Percentiles rank a stretch among this genome's conserved stretches.
phyloP scores from a whole-genome alignment of 176 grass and related monocot species.

The Urochloa ruziziensis region DNA sequence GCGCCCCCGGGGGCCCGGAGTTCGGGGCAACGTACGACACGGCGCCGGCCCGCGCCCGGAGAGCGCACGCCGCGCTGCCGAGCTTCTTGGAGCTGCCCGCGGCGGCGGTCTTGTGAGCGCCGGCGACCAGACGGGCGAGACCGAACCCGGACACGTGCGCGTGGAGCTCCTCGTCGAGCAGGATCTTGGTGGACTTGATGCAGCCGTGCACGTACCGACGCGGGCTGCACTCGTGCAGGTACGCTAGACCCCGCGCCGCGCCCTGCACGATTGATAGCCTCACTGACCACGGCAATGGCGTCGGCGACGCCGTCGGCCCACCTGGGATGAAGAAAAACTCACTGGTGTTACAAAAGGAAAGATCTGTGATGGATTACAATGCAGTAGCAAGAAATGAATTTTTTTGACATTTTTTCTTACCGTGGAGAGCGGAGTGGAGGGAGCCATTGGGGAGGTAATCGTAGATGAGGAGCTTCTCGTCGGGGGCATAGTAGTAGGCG shows the following conservation, averaged over 20 bases:
- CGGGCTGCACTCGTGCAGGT: slow-evolving; percentile 88
- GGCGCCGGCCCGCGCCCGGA: slow-evolving; percentile 29
- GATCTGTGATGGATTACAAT: not conserved
- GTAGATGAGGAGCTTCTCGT: slow-evolving; percentile 98
- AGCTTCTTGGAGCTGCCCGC: slow-evolving; percentile 53
- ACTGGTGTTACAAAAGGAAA: not conserved
- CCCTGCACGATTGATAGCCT: slow-evolving; percentile 81
- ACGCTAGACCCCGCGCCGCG: slow-evolving; percentile 62
- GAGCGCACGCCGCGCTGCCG: slow-evolving; percentile 35
- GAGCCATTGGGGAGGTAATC: slow-evolving; percentile 90
- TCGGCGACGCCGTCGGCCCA: slow-evolving; percentile 58
- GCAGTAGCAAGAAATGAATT: not conserved
- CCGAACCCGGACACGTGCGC: slow-evolving; percentile 88
- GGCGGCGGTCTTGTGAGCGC: slow-evolving; percentile 54
- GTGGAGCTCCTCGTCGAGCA: slow-evolving; percentile 82
- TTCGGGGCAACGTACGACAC: slow-evolving; percentile 78
- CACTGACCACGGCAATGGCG: slow-evolving; percentile 65
- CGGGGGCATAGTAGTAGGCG: slow-evolving; percentile 95
- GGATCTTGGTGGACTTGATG: slow-evolving; percentile 88
- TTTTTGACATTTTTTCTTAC: slow-evolving; percentile 17
- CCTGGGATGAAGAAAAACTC: slow-evolving; percentile 16
- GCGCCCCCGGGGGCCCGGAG: slow-evolving; percentile 44
- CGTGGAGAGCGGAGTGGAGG: slow-evolving; percentile 87
- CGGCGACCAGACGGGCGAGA: slow-evolving; percentile 70
- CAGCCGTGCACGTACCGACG: slow-evolving; percentile 88